Evolutionary conservation across 805 yeast genomes (phyloP).

Genomic region (Saturnispora zaruensis): DNA sequence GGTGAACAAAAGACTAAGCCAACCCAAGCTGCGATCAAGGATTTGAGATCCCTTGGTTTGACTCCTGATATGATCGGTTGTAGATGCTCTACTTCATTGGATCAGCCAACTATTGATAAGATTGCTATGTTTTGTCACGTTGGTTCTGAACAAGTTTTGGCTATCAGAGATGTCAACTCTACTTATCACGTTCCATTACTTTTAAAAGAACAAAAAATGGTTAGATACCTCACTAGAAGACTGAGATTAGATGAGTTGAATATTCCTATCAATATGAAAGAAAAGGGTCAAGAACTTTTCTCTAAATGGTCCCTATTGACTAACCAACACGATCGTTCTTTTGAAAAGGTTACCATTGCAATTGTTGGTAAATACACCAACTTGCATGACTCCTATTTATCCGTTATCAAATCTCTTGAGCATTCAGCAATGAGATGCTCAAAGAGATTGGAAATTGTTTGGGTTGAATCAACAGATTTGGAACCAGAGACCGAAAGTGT

Average conservation of each 20-base stretch:
- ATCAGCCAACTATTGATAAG: constrained; percentile 79
- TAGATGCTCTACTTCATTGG: constrained; percentile 82
- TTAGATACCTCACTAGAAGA: constrained; percentile 62
- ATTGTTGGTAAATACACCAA: constrained; percentile 96
- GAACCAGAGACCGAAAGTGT: constrained; percentile 60
- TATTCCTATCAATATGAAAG: constrained; percentile 41
- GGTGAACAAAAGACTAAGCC: constrained; percentile 99
- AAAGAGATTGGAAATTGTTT: constrained; percentile 75
- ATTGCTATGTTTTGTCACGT: constrained; percentile 99
- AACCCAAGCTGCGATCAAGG: constrained; percentile 98
- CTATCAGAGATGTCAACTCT: constrained; percentile 93
- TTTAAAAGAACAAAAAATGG: constrained; percentile 77
- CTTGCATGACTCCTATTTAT: constrained; percentile 88
- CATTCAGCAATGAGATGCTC: constrained; percentile 89
- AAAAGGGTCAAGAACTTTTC: constrained; percentile 64
- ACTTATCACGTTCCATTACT: constrained; percentile 96
- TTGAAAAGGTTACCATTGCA: constrained; percentile 86
- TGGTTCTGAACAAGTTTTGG: constrained; percentile 95
- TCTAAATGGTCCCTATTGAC: constrained; percentile 76
- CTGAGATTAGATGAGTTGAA: constrained; percentile 46
- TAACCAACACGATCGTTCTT: constrained; percentile 68
- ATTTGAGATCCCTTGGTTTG: constrained; percentile 89
- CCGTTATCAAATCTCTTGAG: constrained; percentile 91
- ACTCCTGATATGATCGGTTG: constrained; percentile 97
- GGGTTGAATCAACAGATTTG: constrained; percentile 93